These are phyloP conservation scores for Linnemannia zychae DNA, from an alignment of 192 early-diverging fungal species.

Conservation along the genomic window DNA sequence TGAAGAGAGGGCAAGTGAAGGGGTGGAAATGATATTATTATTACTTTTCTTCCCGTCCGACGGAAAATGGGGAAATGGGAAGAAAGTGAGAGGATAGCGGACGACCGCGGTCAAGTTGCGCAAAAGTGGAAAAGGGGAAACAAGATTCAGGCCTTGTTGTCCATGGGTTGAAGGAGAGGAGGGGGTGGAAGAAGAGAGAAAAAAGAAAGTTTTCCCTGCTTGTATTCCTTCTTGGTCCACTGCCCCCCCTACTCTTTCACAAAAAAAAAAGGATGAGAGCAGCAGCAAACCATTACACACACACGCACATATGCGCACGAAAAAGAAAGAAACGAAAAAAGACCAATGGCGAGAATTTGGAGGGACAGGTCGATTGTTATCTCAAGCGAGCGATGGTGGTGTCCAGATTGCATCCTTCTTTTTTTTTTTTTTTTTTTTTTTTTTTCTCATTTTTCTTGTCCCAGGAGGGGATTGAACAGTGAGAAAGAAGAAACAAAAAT, in stretches of 20 bases:
- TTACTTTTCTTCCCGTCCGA: slow-evolving; percentile 12
- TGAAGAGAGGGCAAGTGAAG: background rate
- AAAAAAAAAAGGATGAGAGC: slow-evolving; percentile 1
- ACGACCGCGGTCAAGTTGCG: background rate
- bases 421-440: no score
- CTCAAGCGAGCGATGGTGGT: background rate
- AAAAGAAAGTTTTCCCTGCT: background rate
- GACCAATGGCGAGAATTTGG: background rate
- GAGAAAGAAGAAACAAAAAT: slow-evolving; percentile 1
- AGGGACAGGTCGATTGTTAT: background rate
- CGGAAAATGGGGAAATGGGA: slow-evolving; percentile 10
- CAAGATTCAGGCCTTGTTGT: background rate
- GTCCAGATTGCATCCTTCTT: no score
- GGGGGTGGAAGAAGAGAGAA: background rate
- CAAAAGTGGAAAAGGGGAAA: background rate
- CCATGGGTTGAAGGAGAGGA: background rate
- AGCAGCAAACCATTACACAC: background rate
- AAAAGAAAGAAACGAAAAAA: slow-evolving; percentile 2
- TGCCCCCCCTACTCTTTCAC: background rate
- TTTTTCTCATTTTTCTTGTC: background rate
- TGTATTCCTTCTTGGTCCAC: background rate
- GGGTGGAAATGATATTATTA: slow-evolving; percentile 6
- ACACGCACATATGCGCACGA: background rate
- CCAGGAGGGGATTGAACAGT: background rate
- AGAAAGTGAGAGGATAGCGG: background rate